Conservation (phyloP, 257 asterid species). For the Lithospermum erythrorhizon region DNA sequence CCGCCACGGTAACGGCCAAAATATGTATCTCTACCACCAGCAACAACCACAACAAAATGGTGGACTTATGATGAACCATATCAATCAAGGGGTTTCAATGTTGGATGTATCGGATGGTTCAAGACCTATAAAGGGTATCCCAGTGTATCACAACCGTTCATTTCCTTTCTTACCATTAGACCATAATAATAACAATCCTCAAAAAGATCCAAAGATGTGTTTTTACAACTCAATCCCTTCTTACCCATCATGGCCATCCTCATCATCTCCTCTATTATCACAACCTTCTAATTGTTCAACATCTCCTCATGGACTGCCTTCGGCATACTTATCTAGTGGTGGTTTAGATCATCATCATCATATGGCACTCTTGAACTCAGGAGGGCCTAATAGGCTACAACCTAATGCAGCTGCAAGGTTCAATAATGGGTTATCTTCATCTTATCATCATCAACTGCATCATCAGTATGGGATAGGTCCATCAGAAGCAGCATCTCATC, state of each 20-base stretch:
- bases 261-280: constrained; percentile 5
- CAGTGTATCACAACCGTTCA: constrained; percentile 31
- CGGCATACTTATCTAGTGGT: constrained; percentile 12
- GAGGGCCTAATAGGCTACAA: neutral
- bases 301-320: constrained; percentile 9
- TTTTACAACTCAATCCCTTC: constrained; percentile 20
- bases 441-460: constrained; percentile 21
- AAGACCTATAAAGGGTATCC: constrained; percentile 62
- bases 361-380: constrained; percentile 17
- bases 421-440: constrained; percentile 26
- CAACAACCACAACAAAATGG: constrained; percentile 9
- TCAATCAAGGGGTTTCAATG: constrained; percentile 35
- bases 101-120: constrained; percentile 45
- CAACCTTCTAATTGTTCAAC: too few relatives aligned
- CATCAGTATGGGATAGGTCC: constrained; percentile 28
- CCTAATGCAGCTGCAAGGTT: constrained; percentile 10
- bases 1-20: constrained; percentile 6
- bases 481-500: constrained; percentile 20
- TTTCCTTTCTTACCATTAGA: constrained; percentile 27
- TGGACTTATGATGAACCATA: constrained; percentile 23
- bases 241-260: constrained; percentile 8
- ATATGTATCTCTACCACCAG: constrained; percentile 1
- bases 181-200: constrained; percentile 6
- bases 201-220: constrained; percentile 32
- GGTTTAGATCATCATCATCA: constrained; percentile 26